phyloP scores from a whole-genome alignment of 2,329 filamentous ascomycete genomes.

The Pseudogymnoascus sp. region DNA sequence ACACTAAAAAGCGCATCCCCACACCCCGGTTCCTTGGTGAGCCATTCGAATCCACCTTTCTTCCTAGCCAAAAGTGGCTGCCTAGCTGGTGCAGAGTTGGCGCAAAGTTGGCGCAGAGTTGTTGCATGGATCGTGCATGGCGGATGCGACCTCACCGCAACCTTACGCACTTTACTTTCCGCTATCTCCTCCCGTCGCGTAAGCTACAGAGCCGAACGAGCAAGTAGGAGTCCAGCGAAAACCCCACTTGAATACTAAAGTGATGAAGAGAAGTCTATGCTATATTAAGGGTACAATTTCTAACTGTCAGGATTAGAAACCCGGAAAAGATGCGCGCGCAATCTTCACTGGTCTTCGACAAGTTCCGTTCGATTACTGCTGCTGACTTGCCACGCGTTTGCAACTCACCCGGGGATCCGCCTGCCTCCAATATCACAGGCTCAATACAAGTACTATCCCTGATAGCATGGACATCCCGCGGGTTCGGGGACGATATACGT shows the following conservation, averaged over 20 bases:
- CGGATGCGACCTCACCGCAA: slow-evolving; percentile 3
- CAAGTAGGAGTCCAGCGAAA: not conserved
- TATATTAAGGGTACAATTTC: not conserved
- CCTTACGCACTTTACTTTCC: not conserved
- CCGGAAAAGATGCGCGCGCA: not conserved
- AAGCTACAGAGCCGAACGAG: not conserved
- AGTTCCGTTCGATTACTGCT: not conserved
- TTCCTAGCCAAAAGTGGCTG: not conserved
- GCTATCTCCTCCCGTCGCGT: not conserved
- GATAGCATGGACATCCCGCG: not conserved
- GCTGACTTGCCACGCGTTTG: slow-evolving; percentile 16
- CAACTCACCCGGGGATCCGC: slow-evolving; percentile 15
- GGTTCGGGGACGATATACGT: not conserved
- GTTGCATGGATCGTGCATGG: not conserved
- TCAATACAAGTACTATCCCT: not conserved
- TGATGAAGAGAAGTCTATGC: not conserved
- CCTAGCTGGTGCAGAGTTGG: not conserved
- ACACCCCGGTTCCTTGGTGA: not conserved
- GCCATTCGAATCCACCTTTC: not conserved
- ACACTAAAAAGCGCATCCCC: not conserved
- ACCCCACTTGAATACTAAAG: not conserved
- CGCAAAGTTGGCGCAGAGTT: not conserved
- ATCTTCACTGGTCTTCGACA: not conserved
- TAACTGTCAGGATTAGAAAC: not conserved
- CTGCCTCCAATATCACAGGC: not conserved